Evolutionary conservation across 768 basidiomycete genomes (phyloP), one percentile per base, ranked within the genome.

Genomic region (Crucibulum laeve): DNA sequence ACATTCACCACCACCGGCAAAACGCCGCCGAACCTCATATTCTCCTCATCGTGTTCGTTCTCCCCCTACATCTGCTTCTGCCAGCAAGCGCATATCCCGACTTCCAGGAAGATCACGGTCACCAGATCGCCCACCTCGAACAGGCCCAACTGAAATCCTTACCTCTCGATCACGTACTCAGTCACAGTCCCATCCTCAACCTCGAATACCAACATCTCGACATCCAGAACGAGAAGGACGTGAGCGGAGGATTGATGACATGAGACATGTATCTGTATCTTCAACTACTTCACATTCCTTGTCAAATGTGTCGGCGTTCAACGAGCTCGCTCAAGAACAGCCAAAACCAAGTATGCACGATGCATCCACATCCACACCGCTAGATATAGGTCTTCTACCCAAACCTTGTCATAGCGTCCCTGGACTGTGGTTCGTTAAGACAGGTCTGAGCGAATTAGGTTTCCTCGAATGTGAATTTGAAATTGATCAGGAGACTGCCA

Each of bases 391-490:
- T n/a, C n/a, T n/a, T n/a, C n/a, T 8, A 4, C 5, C 44, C 1
- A 47, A 51, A 28, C 59, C 65, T 6, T 67, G 61, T 44, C 56
- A 65, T 42, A 53, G 59, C 45, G 57, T 72, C 22, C 71, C 71
- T 38, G 71, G 70, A 4, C 42, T 73, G 5, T 74, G 72, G 71
- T 57, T 68, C 38, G 49, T 59, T 24, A 62, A 62, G 42, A 45
- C 52, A 3, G 70, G 66, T 7, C 56, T 61, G 5, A 28, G 50
- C n/a, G 44, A 55, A 21, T 42, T 68, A n/a, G 61, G 57, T 30
- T 62, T 68, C 14, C 23, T 66, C 36, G 62, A 64, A 25, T 64
- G 62, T 46, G 50, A 52, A 22, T 67, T 76, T 46, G 57, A 65
- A 25, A 51, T 76, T 39, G 67, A 70, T 42, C 38, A 55, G 25